A percentile compares a stretch with the other conserved stretches of the same genome.
Conservation (phyloP, 768 basidiomycete genomes). For the Tephrocybe rancida region DNA sequence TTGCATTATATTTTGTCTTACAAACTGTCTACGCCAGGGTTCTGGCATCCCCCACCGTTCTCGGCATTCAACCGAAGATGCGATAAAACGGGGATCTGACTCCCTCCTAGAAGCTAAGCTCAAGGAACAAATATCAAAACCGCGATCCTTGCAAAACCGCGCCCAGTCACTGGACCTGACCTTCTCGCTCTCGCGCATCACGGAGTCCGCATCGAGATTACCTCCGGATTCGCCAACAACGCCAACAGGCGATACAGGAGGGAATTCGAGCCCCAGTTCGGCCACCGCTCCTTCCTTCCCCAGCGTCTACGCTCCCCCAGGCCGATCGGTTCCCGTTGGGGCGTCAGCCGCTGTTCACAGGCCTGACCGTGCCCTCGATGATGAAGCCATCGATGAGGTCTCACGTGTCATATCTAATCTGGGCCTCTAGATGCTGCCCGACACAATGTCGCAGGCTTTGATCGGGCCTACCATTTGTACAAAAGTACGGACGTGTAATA, state of each 20-base stretch:
- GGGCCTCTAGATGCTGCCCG: conserved; percentile 47
- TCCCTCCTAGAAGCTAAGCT: conserved; percentile 83
- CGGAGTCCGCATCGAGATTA: conserved; percentile 61
- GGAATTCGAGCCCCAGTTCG: conserved; percentile 79
- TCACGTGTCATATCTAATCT: conserved; percentile 79
- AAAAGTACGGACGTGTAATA: conserved; percentile 22
- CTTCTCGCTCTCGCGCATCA: conserved; percentile 80
- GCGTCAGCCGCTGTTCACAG: conserved; percentile 46
- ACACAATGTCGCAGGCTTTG: conserved; percentile 4
- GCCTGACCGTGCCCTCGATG: conserved; percentile 46
- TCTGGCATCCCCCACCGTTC: conserved; percentile 70
- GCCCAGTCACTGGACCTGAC: conserved; percentile 91
- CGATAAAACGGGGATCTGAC: conserved; percentile 81
- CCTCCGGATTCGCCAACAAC: conserved; percentile 80
- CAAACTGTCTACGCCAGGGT: conserved; percentile 41
- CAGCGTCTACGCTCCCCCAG: conserved; percentile 76
- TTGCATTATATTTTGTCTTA: conserved; percentile 16
- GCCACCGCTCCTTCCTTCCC: conserved; percentile 81
- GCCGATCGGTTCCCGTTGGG: conserved; percentile 45
- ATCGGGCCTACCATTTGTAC: conserved; percentile 16
- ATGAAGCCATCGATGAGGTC: conserved; percentile 67
- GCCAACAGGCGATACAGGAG: conserved; percentile 73
- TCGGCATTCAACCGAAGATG: conserved; percentile 67
- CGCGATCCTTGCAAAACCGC: conserved; percentile 81
- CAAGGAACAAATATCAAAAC: conserved; percentile 75